phyloP scores from a whole-genome alignment of 163 green algal species.

The Chlorella variabilis region DNA sequence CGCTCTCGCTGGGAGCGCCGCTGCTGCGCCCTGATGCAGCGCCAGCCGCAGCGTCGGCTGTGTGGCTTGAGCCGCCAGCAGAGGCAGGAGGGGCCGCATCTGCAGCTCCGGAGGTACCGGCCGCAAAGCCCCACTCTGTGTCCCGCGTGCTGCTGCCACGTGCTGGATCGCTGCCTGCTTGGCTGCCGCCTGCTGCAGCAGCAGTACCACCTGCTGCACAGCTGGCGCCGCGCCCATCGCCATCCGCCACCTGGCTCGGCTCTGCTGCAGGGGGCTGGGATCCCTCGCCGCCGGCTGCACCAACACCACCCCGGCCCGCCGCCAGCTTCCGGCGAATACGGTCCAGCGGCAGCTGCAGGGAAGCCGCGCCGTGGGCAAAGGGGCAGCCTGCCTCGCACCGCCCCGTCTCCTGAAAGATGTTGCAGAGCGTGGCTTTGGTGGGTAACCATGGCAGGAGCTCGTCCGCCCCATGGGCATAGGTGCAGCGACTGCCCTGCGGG shows the following conservation, averaged over 20 bases:
- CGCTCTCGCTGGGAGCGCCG: not conserved
- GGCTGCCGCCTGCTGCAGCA: too few relatives aligned
- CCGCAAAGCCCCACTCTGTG: conserved; percentile 16
- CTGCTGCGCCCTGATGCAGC: not conserved
- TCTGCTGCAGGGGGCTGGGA: not conserved
- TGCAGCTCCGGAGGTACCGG: too few relatives aligned
- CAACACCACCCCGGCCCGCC: not conserved
- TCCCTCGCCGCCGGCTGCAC: not conserved
- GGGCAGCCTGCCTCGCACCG: conserved; percentile 2
- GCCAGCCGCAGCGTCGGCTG: not conserved
- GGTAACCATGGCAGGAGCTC: conserved; percentile 4
- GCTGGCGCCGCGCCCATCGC: not conserved
- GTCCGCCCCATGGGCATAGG: not conserved
- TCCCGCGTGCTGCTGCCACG: not conserved
- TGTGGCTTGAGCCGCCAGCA: too few relatives aligned
- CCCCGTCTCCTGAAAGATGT: conserved; percentile 7
- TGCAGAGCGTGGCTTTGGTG: conserved; percentile 10
- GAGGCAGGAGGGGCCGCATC: too few relatives aligned
- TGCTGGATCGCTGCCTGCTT: not conserved
- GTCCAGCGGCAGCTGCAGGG: conserved; percentile 1
- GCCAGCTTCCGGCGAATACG: not conserved
- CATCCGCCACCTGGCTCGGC: not conserved
- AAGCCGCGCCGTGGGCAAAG: not conserved
- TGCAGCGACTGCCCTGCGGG: not conserved
- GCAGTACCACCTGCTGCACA: not conserved